Evolutionary conservation across 495 filamentous ascomycete genomes (phyloP).

Genomic region (Trichoderma asperelloides): DNA sequence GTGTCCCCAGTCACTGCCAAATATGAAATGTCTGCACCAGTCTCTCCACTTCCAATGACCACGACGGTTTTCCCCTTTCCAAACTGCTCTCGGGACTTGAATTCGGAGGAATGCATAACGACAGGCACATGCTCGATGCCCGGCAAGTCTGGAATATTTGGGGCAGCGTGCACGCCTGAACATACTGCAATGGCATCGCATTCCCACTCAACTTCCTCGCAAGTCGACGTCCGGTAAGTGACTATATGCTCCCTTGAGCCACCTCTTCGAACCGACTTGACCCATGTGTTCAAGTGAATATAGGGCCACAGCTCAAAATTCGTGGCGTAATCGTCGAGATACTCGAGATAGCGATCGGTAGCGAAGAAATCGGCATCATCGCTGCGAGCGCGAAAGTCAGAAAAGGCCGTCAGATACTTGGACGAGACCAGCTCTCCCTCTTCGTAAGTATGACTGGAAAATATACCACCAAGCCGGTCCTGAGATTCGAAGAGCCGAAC

Average conservation of each 20-base stretch:
- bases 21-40: constrained; percentile 27
- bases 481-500: constrained; percentile 20
- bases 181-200: constrained; percentile 37
- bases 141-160: constrained; percentile 28
- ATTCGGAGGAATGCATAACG: constrained; percentile 33
- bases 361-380: constrained; percentile 29
- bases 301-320: constrained; percentile 30
- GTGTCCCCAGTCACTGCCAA: constrained; percentile 30
- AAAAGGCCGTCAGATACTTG: constrained; percentile 32
- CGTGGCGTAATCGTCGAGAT: constrained; percentile 32
- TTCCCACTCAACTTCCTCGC: constrained; percentile 18
- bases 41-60: constrained; percentile 37
- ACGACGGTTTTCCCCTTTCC: constrained; percentile 28
- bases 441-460: constrained; percentile 26
- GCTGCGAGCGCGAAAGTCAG: constrained; percentile 25
- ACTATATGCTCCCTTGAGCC: constrained; percentile 22
- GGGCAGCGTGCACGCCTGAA: constrained; percentile 32
- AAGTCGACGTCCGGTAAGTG: constrained; percentile 11
- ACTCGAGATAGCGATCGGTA: constrained; percentile 23
- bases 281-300: constrained; percentile 26
- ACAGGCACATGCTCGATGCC: constrained; percentile 31
- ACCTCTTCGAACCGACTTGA: constrained; percentile 18
- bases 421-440: constrained; percentile 32
- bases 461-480: constrained; percentile 23
- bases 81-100: constrained; percentile 32